phyloP scores from a whole-genome alignment of 257 asterid genomes.

The Knoxia roxburghii region DNA sequence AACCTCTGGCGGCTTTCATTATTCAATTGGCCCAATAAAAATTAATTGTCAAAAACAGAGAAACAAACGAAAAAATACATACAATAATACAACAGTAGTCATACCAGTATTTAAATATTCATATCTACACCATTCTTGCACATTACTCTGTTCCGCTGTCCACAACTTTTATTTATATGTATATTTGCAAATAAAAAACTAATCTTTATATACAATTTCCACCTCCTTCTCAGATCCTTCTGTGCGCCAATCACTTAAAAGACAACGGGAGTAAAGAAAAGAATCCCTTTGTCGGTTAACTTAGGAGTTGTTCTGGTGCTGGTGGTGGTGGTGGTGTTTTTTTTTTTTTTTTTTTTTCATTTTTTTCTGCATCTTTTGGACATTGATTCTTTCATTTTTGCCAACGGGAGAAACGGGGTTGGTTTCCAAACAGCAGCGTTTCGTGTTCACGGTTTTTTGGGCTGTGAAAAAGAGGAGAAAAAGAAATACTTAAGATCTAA shows the following conservation, averaged over 20 bases:
- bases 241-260: not conserved
- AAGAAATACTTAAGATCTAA: not conserved
- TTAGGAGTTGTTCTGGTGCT: not conserved
- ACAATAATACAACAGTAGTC: not conserved
- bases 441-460: not conserved
- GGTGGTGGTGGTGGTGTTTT: no score
- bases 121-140: not conserved
- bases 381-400: not conserved
- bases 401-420: slow-evolving; percentile 9
- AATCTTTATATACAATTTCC: not conserved
- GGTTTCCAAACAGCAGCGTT: not conserved
- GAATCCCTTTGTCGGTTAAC: slow-evolving; percentile 10
- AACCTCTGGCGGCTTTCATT: slow-evolving; percentile 9
- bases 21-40: not conserved
- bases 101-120: not conserved
- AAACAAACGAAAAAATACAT: not conserved
- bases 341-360: not conserved
- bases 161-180: not conserved
- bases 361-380: slow-evolving; percentile 1
- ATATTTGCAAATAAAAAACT: not conserved
- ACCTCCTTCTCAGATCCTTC: slow-evolving; percentile 11
- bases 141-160: not conserved
- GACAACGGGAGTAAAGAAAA: not conserved
- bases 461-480: not conserved
- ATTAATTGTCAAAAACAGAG: not conserved